Evolutionary conservation across 1,284 basidiomycete genomes (phyloP), one percentile per base, ranked within the genome.

Genomic region (Leucoagaricus sp.): DNA sequence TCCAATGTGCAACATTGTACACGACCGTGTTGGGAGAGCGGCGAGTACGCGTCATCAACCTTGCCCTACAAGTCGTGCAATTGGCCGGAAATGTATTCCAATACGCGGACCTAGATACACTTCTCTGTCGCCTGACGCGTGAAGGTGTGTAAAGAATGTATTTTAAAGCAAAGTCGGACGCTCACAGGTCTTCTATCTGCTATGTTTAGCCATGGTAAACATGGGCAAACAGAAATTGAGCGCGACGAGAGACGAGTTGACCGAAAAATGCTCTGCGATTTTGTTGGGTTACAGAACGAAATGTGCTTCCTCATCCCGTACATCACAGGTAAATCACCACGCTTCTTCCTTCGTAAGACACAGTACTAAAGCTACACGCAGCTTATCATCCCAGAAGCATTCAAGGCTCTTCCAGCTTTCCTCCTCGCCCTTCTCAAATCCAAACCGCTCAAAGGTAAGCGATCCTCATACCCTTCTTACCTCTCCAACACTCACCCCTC

Each of bases 371-470:
- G 52, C 4, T 62, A 17, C 26, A 45, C 21, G 12, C 42, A 96
- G 92, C 75, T 98, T 56, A 93, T 99, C 62, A 84, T 99, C 31
- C 97, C 97, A 1, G 97, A 99, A 73, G 89, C 89, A 1, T 96
- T 96, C 80, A 91, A 93, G 70, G 82, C 91, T 1, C 80, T 99
- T 53, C 94, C 96, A 0, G 78, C 96, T 15, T 96, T 91, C 68
- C 84, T 85, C 1, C 78, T 99, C 5, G 89, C 87, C 5, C 84
- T 99, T 59, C 84, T 91, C 60, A 99, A 99, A 76, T 86, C 84
- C 58, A 97, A 98, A 71, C 86, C 94, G 25, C 74, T 99, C 44
- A 97, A 98, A 85, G 93, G 94, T 85, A 48, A 38, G 69, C 60
- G 29, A 36, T 48, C 23, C 46, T 25, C n/a, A 29, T 41, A 25